A percentile compares a stretch with the other conserved stretches of the same genome.
These are phyloP conservation scores for Persicaria maculosa DNA, from an alignment of 148 eudicot genomes.

Conservation along the genomic window DNA sequence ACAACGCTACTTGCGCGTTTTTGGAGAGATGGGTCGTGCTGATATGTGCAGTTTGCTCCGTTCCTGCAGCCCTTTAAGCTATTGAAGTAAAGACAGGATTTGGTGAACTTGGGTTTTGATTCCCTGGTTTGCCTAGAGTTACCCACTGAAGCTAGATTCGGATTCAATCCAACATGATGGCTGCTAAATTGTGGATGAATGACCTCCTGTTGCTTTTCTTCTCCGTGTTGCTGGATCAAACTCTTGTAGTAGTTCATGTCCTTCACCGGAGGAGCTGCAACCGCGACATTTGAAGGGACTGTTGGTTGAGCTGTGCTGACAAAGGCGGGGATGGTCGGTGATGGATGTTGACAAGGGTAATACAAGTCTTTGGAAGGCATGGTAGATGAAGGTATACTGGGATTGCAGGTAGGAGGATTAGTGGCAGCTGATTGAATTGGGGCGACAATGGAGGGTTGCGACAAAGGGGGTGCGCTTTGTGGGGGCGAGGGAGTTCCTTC, in stretches of 20 bases:
- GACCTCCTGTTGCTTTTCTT: neutral
- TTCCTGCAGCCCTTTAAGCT: too few relatives aligned
- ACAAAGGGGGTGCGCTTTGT: neutral
- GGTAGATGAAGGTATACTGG: slow-evolving; percentile 1
- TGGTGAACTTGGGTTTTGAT: too few relatives aligned
- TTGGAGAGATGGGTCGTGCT: too few relatives aligned
- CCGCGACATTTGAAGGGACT: too few relatives aligned
- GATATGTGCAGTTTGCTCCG: too few relatives aligned
- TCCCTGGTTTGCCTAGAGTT: too few relatives aligned
- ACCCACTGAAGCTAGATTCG: neutral
- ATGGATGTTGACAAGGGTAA: slow-evolving; percentile 17
- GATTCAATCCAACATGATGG: neutral
- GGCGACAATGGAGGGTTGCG: slow-evolving; percentile 20
- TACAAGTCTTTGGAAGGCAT: slow-evolving; percentile 11
- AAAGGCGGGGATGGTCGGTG: slow-evolving; percentile 21
- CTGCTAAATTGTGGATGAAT: neutral
- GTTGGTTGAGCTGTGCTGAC: too few relatives aligned
- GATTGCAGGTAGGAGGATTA: neutral
- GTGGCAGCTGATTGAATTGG: slow-evolving; percentile 8
- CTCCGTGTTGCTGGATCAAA: neutral
- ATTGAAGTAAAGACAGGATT: too few relatives aligned
- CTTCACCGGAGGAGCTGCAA: too few relatives aligned
- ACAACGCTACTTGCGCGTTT: too few relatives aligned
- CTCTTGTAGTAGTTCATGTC: too few relatives aligned
- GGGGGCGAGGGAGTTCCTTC: too few relatives aligned